Base-by-base conservation (phyloP, 2,329 filamentous ascomycete genomes). In the Ceratocystis ficicola region DNA sequence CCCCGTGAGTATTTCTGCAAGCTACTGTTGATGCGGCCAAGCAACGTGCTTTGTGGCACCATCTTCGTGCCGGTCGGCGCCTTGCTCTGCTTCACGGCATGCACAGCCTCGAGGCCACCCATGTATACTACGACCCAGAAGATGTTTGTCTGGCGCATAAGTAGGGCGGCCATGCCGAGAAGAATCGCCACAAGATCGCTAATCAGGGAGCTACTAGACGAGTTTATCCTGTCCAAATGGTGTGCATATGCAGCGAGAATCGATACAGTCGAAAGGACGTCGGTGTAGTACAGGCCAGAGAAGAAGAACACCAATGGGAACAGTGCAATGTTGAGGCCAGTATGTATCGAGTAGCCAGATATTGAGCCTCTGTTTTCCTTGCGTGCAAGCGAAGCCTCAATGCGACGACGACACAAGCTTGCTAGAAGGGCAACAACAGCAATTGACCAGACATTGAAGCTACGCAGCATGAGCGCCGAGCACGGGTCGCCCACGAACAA, bases 281-380 rank as follows among this genome's bases (percentile, higher is more conserved):
- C 94, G 0, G 94, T 99, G 74, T 99, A 99, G 75, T 95, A 99
- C 6, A 99, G 78, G 0, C 85, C 91, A 0, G 90, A 94, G 75
- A 99, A 99, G 80, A 99, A 99, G 79, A 96, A 96, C 0, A 99
- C 74, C 0, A 92, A 84, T 0, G 94, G 94, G 69, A 97, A 96
- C 0, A 96, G 78, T 20, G 85, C 85, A 50, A 95, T 83, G 70
- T 96, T 96, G 70, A 94, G 72, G 2, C 87, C 88, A 0, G 84
- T 85, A 70, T 90, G 84, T 30, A 81, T 73, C 3, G 77, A 72
- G 70, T 79, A 77, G 41, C 74, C 66, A 0, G 79, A 79, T 25
- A 75, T 72, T 3, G 68, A 28, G 6, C 63, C 68, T 17, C 69
- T 30, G 20, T 67, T 41, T 64, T 62, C 57, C 28, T 15, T 41